A percentile compares a stretch with the other conserved stretches of the same genome.
Conservation (phyloP, 495 filamentous ascomycete genomes). For the Penicillium samsonianum region DNA sequence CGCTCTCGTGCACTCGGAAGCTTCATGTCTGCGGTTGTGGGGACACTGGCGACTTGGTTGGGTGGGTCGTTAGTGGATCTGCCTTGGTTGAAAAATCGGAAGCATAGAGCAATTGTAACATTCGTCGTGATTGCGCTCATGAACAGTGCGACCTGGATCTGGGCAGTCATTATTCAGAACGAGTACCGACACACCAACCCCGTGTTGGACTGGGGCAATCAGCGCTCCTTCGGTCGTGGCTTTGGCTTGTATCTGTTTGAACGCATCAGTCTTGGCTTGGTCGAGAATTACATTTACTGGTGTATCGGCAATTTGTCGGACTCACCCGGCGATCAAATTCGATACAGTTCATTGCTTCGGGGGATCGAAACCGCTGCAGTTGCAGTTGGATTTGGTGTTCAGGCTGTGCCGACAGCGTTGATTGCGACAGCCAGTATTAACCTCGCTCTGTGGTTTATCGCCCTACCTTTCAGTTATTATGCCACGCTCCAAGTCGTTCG, state of each 20-base stretch:
- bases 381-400: conserved; percentile 44
- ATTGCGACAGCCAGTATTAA: conserved; percentile 47
- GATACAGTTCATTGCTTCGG: conserved; percentile 43
- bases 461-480: conserved; percentile 46
- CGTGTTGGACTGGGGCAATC: conserved; percentile 26
- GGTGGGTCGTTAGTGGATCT: conserved; percentile 24
- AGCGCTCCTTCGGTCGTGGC: conserved; percentile 40
- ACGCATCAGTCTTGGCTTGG: conserved; percentile 38
- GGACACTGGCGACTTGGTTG: conserved; percentile 43
- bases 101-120: conserved; percentile 21
- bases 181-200: conserved; percentile 30
- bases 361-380: conserved; percentile 46
- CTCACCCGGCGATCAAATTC: conserved; percentile 43
- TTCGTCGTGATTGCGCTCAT: conserved; percentile 24
- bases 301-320: conserved; percentile 47
- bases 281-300: conserved; percentile 51
- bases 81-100: conserved; percentile 24
- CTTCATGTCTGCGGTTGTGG: conserved; percentile 48
- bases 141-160: conserved; percentile 31
- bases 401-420: conserved; percentile 43
- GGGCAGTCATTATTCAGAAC: conserved; percentile 29
- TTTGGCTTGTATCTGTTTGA: conserved; percentile 47
- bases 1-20: conserved; percentile 52
- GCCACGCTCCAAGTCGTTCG: conserved; percentile 41
- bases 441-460: conserved; percentile 42